Evolutionary conservation across 495 filamentous ascomycete species (phyloP).

Genomic region (Hamigera avellanea): DNA sequence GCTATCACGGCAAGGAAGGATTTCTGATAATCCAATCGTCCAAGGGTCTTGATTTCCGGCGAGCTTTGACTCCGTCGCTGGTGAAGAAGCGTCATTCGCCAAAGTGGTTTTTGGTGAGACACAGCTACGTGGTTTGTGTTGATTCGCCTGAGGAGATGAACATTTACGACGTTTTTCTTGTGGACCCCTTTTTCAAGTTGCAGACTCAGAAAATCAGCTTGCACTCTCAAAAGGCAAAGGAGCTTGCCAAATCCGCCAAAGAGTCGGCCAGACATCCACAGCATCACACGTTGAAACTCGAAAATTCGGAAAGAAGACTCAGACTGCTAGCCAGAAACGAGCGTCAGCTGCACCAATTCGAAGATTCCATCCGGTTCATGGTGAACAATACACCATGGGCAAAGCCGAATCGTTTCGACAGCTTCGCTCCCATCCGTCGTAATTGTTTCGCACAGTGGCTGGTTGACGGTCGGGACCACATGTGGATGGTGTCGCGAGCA

Average conservation of each 20-base stretch:
- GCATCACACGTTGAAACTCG: constrained; percentile 73
- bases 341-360: constrained; percentile 79
- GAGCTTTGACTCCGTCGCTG: constrained; percentile 61
- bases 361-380: constrained; percentile 85
- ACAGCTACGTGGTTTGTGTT: constrained; percentile 95
- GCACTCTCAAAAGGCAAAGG: constrained; percentile 53
- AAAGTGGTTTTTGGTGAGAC: constrained; percentile 96
- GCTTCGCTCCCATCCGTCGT: constrained; percentile 82
- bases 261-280: constrained; percentile 55
- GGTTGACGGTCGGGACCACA: constrained; percentile 93
- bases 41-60: constrained; percentile 82
- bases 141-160: constrained; percentile 98
- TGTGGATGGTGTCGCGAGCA: constrained; percentile 97
- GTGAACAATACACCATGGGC: constrained; percentile 67
- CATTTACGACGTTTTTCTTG: constrained; percentile 95
- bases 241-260: constrained; percentile 48
- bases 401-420: constrained; percentile 73
- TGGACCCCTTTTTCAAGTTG: constrained; percentile 74
- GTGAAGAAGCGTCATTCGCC: constrained; percentile 73
- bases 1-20: constrained; percentile 96
- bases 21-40: constrained; percentile 82
- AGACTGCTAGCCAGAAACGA: constrained; percentile 91
- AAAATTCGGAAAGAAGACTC: constrained; percentile 79
- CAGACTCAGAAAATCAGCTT: constrained; percentile 52
- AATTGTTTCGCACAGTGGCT: constrained; percentile 92